These are phyloP conservation scores for Ophiostoma sp. DNA, from an alignment of 2,329 filamentous ascomycete genomes.

Conservation along the genomic window DNA sequence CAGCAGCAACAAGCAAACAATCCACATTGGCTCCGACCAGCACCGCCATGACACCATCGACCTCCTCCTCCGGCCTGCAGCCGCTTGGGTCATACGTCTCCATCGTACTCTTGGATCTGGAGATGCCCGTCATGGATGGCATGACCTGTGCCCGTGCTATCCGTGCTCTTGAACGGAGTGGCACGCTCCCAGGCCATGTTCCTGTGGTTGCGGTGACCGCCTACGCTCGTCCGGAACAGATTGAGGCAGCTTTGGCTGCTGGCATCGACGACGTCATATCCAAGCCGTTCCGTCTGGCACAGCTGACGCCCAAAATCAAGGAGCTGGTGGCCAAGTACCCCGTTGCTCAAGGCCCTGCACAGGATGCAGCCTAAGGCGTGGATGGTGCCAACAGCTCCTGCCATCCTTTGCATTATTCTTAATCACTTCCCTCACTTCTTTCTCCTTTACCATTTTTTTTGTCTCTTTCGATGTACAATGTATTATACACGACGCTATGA, in stretches of 20 bases:
- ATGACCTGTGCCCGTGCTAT: constrained; percentile 71
- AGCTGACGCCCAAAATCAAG: constrained; percentile 67
- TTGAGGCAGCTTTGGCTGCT: constrained; percentile 67
- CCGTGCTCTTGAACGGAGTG: constrained; percentile 64
- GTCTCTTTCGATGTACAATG: background rate
- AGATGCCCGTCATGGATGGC: constrained; percentile 82
- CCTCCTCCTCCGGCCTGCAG: background rate
- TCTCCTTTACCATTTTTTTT: background rate
- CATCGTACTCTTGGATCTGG: constrained; percentile 76
- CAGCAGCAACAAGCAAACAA: background rate
- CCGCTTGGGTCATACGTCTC: constrained; percentile 52
- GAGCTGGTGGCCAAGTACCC: constrained; percentile 50
- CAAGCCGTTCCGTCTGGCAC: constrained; percentile 77
- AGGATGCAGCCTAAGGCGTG: background rate
- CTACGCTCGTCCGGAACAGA: constrained; percentile 74
- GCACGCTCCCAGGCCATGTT: constrained; percentile 64
- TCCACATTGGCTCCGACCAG: background rate
- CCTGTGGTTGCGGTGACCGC: constrained; percentile 82
- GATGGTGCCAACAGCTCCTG: background rate
- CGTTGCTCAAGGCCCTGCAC: background rate
- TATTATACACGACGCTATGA: background rate
- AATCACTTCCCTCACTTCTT: background rate
- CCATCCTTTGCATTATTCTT: background rate
- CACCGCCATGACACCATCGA: background rate
- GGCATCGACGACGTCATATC: constrained; percentile 78